A percentile compares a stretch with the other conserved stretches of the same genome.
phyloP scores from a whole-genome alignment of 2,329 filamentous ascomycete genomes.

The Pezicula rhizophila region DNA sequence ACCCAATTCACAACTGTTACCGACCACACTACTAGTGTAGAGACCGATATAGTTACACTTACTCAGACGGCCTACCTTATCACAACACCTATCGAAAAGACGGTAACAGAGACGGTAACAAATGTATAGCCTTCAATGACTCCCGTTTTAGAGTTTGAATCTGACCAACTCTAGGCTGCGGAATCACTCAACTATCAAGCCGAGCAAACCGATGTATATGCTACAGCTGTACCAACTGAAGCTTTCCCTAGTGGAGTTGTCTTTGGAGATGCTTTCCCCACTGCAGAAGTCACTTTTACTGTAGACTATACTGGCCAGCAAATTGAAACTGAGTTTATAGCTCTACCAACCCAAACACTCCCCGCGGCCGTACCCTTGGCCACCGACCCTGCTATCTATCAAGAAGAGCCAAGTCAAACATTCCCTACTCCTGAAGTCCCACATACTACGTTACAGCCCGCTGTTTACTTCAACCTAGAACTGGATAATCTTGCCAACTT shows the following conservation, averaged over 20 bases:
- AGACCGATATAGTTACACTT: not conserved
- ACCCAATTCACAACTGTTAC: not conserved
- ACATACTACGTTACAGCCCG: not conserved
- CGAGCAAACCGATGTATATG: not conserved
- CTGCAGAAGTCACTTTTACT: too few species aligned
- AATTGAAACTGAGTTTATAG: too few species aligned
- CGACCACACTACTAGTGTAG: not conserved
- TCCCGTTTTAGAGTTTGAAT: too few species aligned
- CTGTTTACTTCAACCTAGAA: not conserved
- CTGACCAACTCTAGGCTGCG: too few species aligned
- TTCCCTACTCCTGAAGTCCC: not conserved
- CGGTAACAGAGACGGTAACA: not conserved
- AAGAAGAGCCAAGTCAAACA: not conserved
- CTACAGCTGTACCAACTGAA: not conserved
- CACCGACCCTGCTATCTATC: not conserved
- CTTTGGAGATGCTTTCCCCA: too few species aligned
- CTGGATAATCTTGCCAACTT: not conserved
- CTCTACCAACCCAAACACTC: too few species aligned
- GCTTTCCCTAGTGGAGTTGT: too few species aligned
- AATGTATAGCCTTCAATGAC: too few species aligned
- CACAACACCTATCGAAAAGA: not conserved
- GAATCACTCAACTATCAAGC: not conserved
- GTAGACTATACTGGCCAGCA: too few species aligned
- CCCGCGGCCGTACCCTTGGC: not conserved
- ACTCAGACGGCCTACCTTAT: not conserved